Base-by-base conservation (phyloP, 2,329 filamentous ascomycete species). In the Aspergillus calidoustus region DNA sequence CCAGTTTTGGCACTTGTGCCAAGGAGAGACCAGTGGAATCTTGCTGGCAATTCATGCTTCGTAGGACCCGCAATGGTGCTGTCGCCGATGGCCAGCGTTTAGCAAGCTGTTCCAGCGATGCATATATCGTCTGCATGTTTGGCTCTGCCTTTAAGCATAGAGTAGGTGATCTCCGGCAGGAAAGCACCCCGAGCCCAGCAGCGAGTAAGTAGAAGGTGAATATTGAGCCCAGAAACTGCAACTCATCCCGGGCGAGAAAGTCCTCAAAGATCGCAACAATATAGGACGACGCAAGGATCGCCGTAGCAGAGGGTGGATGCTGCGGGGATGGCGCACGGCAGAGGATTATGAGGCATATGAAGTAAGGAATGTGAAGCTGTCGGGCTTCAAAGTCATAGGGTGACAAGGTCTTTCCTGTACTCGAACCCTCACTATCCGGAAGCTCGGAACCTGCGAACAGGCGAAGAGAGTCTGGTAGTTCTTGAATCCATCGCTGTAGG, bases 191-290 rank as follows among this genome's bases (percentile, higher is more conserved):
- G 58, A 80, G 74, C 9, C 77, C 76, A 4, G 78, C 74, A 8
- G 75, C 76, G 6, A 81, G 66, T 43, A 77, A 74, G 57, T 80
- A 77, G 63, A 80, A 79, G 3, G 79, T 80, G 65, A 80, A 81
- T 13, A 80, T 77, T 0, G 79, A 77, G 0, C 76, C 77, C 4
- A 80, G 68, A 51, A 74, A 79, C 28, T 75, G 74, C n/a, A 80
- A 72, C 61, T 81, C 77, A 59, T 81, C 78, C 11, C 78, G 70
- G 30, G 77, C 77, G 19, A 81, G 72, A 53, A 81, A 79, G 52
- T 80, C 78, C 63, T 81, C 78, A 44, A 79, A 80, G 5, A 81
- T 79, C 3, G 77, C 75, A 5, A 77, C 77, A 28, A 80, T 64
- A 46, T 77, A 80, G 0, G 79, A 80, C 0, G 79, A 79, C 17